These are phyloP conservation scores for Ochetophila trinervis DNA, from an alignment of 306 rosid genomes.

Conservation along the genomic window DNA sequence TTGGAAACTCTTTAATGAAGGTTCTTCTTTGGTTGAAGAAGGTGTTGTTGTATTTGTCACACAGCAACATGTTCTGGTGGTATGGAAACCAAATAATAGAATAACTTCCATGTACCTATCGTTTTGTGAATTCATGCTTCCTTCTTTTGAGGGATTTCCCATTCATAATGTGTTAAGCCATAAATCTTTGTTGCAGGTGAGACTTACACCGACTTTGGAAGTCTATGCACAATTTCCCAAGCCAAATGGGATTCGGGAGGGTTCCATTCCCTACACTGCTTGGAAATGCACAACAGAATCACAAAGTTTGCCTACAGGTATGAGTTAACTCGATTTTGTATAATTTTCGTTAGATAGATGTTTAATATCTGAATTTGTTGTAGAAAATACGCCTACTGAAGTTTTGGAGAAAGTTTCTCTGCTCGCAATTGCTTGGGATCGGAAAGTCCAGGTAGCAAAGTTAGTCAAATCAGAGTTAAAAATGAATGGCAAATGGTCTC, in stretches of 20 bases:
- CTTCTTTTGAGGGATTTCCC: conserved; percentile 19
- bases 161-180: conserved; percentile 23
- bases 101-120: conserved; percentile 35
- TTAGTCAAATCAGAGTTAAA: conserved; percentile 75
- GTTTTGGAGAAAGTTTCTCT: conserved; percentile 70
- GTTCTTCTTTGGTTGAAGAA: conserved; percentile 78
- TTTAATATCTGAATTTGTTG: conserved; percentile 25
- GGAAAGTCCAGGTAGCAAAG: conserved; percentile 91
- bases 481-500: conserved; percentile 81
- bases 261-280: conserved; percentile 94
- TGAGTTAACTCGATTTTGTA: conserved; percentile 29
- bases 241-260: conserved; percentile 92
- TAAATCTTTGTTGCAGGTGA: conserved; percentile 52
- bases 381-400: conserved; percentile 55
- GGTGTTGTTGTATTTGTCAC: conserved; percentile 94
- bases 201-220: conserved; percentile 68
- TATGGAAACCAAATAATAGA: conserved; percentile 59
- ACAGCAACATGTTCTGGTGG: conserved; percentile 94
- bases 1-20: conserved; percentile 96
- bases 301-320: conserved; percentile 44
- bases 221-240: conserved; percentile 73
- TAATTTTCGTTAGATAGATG: conserved; percentile 21
- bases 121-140: conserved; percentile 26
- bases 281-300: conserved; percentile 77
- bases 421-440: conserved; percentile 98